Evolutionary conservation across 441 rosid species (phyloP).

Genomic region (Theobroma grandiflorum): DNA sequence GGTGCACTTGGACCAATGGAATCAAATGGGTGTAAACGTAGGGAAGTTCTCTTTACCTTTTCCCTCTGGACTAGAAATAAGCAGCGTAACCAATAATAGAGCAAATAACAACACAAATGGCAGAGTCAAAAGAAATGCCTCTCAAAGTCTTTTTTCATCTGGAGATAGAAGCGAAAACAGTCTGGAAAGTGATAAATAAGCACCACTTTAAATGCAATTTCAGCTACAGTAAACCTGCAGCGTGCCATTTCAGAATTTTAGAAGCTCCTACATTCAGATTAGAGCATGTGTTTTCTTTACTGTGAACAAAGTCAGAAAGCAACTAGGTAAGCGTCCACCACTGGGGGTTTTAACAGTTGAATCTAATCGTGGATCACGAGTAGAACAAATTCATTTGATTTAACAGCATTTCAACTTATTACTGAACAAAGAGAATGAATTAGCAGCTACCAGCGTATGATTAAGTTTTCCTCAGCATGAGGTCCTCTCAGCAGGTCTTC

Average conservation of each 20-base stretch:
- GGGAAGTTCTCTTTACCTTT: no score
- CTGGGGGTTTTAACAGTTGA: neutral
- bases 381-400: neutral
- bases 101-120: no score
- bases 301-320: neutral
- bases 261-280: neutral
- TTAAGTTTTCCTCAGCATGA: neutral
- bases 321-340: neutral
- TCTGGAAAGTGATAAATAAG: neutral
- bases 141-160: neutral
- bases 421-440: neutral
- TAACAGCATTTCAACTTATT: neutral
- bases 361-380: neutral
- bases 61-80: no score
- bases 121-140: neutral
- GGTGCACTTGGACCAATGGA: no score
- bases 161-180: neutral
- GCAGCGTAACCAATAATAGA: no score
- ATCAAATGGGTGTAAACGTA: no score
- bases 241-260: neutral
- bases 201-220: neutral
- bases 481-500: neutral
- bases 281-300: neutral
- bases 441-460: neutral
- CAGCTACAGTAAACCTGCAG: neutral